Evolutionary conservation across 2,329 filamentous ascomycete genomes (phyloP), one percentile per base, ranked within the genome.

Genomic region (Cercospora zeae-maydis): DNA sequence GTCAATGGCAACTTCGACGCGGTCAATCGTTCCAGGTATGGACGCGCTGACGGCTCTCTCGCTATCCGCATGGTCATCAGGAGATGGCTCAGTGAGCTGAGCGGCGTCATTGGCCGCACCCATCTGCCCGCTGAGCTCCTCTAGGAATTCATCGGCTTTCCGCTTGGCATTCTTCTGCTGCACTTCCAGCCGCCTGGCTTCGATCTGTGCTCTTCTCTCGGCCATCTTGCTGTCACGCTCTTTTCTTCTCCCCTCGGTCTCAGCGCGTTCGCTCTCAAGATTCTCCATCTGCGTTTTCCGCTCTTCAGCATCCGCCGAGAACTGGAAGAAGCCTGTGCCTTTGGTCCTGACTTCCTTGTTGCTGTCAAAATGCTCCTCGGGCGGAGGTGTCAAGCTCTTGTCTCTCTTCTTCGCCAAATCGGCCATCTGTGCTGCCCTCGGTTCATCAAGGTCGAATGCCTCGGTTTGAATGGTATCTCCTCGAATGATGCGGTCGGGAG

Each of bases 251-350:
- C 81, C 79, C 76, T 92, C 88, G 57, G 91, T 95, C 72, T 86
- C 84, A 65, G 80, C 77, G 63, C 90, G 81, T 75, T 92, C 87
- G 69, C 82, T 80, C 66, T 86, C 83, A 60, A 97, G 79, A 49
- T 82, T 83, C 68, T 85, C 82, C 91, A 98, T 96, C 81, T 98
- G 91, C 71, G 78, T 77, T 73, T 88, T 81, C 53, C 84, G 77
- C 67, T 82, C 80, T 67, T 84, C 86, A 72, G 89, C 87, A 75
- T 96, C 89, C 67, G 84, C 85, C 63, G 88, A 91, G 74, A 99
- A 98, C 61, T 89, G 87, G 79, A 92, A 97, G 78, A 98, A 99
- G 0, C 91, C 95, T 0, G 90, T 91, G 3, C 95, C 95, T 71
- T 95, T 93, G 49, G 86, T 91, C 64, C 95, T 83, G 54, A 96